Base-by-base conservation (phyloP, 352 stramenopile genomes). In the Phytophthora pistaciae region DNA sequence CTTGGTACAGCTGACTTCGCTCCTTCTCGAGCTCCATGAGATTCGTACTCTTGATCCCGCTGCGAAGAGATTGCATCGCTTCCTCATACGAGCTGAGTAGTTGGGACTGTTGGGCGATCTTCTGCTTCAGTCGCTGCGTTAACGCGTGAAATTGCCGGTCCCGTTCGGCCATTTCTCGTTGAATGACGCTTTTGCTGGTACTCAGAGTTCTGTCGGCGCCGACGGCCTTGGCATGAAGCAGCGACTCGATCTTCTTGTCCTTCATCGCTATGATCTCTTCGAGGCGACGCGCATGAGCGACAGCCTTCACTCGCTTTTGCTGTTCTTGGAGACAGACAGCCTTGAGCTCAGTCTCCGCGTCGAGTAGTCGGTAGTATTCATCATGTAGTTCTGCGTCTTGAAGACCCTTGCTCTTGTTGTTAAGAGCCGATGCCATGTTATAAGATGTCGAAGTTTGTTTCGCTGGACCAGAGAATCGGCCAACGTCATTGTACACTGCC, bases 231-330 rank as follows among this genome's bases (percentile, higher is more conserved):
- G 64, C 70, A 21, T 87, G 77, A 33, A 91, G 73, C 29, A 92
- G 66, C 6, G 74, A 64, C 59, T 92, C 85, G 27, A 92, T 91
- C 55, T 91, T 91, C 66, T 78, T 87, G 65, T 92, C 85, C 56
- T 92, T 92, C 61, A 91, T 78, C 3, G 72, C 61, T 14, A 87
- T 70, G 20, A 92, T 87, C 60, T 92, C 85, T 71, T 92, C 85
- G 1, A 92, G 73, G 0, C 83, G 75, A 16, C 85, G 79, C 9
- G 83, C 78, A 7, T 80, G 79, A 4, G 83, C 74, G 16, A 85
- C 76, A 11, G 81, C 77, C 33, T 90, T 90, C 5, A 87, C 56
- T 3, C 78, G 79, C 21, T 78, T 73, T 31, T 79, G 72, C 27
- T 91, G 83, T 52, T 92, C 85, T 40, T 85, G 69, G 60, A 88